phyloP scores from a whole-genome alignment of 192 early-diverging fungal species.

The Coemansia sp. region DNA sequence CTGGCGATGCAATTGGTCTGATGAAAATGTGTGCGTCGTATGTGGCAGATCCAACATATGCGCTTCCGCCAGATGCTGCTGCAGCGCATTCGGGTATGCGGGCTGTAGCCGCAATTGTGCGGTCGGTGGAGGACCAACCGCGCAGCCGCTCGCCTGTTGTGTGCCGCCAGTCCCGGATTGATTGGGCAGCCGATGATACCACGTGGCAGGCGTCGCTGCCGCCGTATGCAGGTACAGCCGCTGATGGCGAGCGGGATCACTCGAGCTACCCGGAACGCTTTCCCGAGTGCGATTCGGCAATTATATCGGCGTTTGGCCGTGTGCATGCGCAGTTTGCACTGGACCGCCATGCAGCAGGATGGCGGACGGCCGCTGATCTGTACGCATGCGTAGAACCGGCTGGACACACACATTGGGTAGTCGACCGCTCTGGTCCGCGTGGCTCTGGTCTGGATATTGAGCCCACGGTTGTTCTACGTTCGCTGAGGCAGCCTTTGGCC shows the following conservation, averaged over 20 bases:
- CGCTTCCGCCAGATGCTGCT: not conserved
- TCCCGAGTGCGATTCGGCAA: conserved; percentile 12
- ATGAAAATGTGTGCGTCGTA: conserved; percentile 16
- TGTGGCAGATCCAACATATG: conserved; percentile 11
- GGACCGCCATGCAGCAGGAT: conserved; percentile 28
- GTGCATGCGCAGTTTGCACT: conserved; percentile 36
- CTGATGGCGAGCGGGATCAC: conserved; percentile 5
- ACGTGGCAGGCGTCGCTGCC: conserved; percentile 8
- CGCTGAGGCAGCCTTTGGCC: not conserved
- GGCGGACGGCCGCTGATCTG: conserved; percentile 18
- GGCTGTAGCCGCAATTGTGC: not conserved
- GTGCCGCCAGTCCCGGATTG: conserved; percentile 3
- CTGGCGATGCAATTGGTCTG: conserved; percentile 20
- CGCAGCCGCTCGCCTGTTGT: not conserved
- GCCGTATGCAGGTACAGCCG: not conserved
- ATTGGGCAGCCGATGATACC: not conserved
- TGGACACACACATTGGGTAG: conserved; percentile 20
- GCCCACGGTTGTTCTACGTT: conserved; percentile 1
- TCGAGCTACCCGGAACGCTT: conserved; percentile 12
- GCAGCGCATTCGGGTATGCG: not conserved
- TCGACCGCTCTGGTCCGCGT: conserved; percentile 37
- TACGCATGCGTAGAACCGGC: conserved; percentile 26
- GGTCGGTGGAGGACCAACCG: not conserved
- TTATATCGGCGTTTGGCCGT: conserved; percentile 8
- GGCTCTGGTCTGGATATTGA: conserved; percentile 9